Evolutionary conservation across 2,329 filamentous ascomycete genomes (phyloP), one percentile per base, ranked within the genome.

Genomic region (Chlorencoelia australis): DNA sequence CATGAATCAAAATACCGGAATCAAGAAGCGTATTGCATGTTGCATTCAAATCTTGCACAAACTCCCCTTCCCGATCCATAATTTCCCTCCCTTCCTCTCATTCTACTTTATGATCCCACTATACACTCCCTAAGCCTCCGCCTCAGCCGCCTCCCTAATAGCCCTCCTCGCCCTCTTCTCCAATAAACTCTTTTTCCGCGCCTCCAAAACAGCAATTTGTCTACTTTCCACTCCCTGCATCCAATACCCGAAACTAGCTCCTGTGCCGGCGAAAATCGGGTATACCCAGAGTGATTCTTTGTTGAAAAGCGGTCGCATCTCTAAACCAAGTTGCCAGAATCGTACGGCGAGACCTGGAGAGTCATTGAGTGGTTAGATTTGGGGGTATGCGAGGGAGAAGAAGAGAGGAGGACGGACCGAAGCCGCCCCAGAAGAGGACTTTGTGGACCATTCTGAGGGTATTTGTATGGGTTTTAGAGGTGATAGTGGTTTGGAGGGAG

Each of bases 241-340:
- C 87, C 89, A 98, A 71, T 95, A 95, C 51, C 91, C 91, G 65
- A 96, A 95, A 64, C 82, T 85, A 52, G 80, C 88, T 52, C 88
- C 88, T 46, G 86, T 75, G 51, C 74, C 74, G 41, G 79, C 88
- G 64, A 91, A 98, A 52, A 89, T 65, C 37, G 91, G 91, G 68
- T 94, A 98, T 34, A 78, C 86, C 82, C 86, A 93, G 55, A 94
- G 75, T 37, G 82, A 82, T 59, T 81, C 71, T 56, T 72, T 76
- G 65, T 82, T 79, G 73, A 96, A 85, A 63, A 95, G 80, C 35
- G 89, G 91, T 45, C 88, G 86, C 87, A 94, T 94, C 69, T 98
- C 87, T 61, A 98, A 91, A 57, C 89, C 91, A 60, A 98, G 80
- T 65, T 96, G 91, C 85, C 88, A 95, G 64, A 91, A 75, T 54